These are phyloP conservation scores for Alternaria hordeiaustralica DNA, from an alignment of 2,329 filamentous ascomycete genomes.

Conservation along the genomic window DNA sequence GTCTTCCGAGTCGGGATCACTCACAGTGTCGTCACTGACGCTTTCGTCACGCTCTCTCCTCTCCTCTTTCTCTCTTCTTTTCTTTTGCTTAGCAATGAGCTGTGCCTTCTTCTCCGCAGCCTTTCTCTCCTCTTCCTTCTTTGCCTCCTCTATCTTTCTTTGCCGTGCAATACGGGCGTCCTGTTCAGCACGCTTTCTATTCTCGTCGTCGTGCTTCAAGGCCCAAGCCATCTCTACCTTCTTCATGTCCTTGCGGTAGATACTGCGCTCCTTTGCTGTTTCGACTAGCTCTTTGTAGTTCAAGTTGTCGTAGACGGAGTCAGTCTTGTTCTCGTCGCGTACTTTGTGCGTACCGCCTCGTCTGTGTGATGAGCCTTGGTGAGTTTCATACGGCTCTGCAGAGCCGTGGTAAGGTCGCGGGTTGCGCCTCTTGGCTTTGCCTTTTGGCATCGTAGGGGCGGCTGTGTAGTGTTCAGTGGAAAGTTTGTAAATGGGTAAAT, in stretches of 20 bases:
- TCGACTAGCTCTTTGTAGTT: conserved; percentile 30
- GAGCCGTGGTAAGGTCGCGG: conserved; percentile 1
- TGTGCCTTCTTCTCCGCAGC: conserved; percentile 1
- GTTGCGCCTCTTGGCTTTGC: conserved; percentile 17
- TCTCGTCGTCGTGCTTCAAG: conserved; percentile 27
- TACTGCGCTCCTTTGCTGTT: conserved; percentile 23
- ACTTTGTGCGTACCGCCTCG: conserved; percentile 42
- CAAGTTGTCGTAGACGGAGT: conserved; percentile 39
- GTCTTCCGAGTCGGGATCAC: conserved; percentile 1
- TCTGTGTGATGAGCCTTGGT: conserved; percentile 25
- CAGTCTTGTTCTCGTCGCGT: conserved; percentile 32
- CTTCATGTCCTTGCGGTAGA: conserved; percentile 40
- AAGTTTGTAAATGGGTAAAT: not conserved
- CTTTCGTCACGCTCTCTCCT: conserved; percentile 19
- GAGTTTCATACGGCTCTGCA: conserved; percentile 3
- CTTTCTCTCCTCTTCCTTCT: conserved; percentile 16
- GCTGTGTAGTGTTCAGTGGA: not conserved
- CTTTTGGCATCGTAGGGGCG: conserved; percentile 23
- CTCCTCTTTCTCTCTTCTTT: conserved; percentile 11
- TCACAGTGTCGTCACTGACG: conserved; percentile 21
- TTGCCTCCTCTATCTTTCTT: conserved; percentile 13
- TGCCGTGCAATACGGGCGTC: conserved; percentile 16
- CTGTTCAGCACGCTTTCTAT: conserved; percentile 11
- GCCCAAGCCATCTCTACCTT: conserved; percentile 36
- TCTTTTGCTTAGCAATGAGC: conserved; percentile 8